Conservation (phyloP, 169 alveolate genomes). For the Eimeria maxima region DNA sequence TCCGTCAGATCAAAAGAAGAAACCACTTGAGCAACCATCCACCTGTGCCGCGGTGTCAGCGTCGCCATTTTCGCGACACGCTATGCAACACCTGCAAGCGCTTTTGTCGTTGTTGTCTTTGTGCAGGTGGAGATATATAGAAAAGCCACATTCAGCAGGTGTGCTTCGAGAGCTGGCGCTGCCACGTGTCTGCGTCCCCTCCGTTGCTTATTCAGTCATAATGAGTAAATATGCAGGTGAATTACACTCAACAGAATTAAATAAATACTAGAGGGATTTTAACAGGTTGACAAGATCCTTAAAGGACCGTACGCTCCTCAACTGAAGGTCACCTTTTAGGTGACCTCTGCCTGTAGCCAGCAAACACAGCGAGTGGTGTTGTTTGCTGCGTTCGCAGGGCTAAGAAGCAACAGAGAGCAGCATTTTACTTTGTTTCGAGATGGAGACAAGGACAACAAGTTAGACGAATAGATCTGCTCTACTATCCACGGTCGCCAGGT, state of each 20-base stretch:
- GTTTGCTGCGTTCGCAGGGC: neutral
- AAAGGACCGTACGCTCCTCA: neutral
- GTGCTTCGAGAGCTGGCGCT: neutral
- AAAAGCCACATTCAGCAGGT: neutral
- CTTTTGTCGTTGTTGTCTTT: neutral
- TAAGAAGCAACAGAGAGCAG: neutral
- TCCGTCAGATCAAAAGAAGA: slow-evolving; percentile 46
- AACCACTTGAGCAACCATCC: slow-evolving; percentile 79
- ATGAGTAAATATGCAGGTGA: neutral
- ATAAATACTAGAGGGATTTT: neutral
- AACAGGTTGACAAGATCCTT: neutral
- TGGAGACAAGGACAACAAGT: neutral
- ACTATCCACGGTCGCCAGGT: neutral
- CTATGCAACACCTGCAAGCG: neutral
- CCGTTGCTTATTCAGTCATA: neutral
- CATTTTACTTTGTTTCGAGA: neutral
- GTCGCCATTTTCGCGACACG: slow-evolving; percentile 62
- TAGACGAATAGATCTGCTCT: neutral
- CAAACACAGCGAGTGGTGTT: slow-evolving; percentile 4
- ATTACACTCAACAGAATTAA: neutral
- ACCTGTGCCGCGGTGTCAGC: slow-evolving; percentile 78
- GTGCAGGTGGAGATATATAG: neutral
- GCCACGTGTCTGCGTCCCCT: neutral
- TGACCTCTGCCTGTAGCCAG: neutral
- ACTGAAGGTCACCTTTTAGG: neutral